Evolutionary conservation across 257 asterid genomes (phyloP).

Genomic region (Linaria vulgaris): DNA sequence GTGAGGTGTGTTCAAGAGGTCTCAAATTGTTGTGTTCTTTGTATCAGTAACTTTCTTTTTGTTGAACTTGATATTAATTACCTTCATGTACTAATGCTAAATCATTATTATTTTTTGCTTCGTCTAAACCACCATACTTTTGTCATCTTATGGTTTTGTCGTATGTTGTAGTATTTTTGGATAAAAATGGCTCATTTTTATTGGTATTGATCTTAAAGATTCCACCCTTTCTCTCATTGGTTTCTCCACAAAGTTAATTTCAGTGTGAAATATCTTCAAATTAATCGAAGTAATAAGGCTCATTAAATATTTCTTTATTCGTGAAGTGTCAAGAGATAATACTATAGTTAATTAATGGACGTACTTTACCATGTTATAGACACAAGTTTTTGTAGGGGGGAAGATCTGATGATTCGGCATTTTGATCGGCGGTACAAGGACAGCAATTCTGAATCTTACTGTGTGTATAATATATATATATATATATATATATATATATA

Average conservation of each 20-base stretch:
- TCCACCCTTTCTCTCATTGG: background rate
- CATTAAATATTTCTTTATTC: background rate
- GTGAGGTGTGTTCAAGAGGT: conserved; percentile 22
- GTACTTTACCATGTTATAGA: background rate
- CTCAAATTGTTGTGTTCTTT: conserved; percentile 24
- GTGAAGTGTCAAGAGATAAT: background rate
- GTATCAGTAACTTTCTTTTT: conserved; percentile 19
- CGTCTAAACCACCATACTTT: background rate
- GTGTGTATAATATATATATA: too few species aligned
- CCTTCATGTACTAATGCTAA: conserved; percentile 18
- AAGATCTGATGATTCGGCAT: background rate
- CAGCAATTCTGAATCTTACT: too few species aligned
- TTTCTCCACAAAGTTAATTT: conserved; percentile 15
- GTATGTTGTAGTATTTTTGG: too few species aligned
- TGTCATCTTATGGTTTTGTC: too few species aligned
- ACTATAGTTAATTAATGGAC: background rate
- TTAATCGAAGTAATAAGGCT: too few species aligned
- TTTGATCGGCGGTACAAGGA: too few species aligned
- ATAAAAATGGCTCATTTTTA: background rate
- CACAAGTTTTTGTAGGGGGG: too few species aligned
- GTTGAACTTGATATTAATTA: background rate
- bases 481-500: too few species aligned
- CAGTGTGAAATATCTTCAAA: too few species aligned
- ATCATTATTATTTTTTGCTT: background rate
- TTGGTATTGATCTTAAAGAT: background rate